Percentiles rank a stretch among this genome's conserved stretches.
Evolutionary conservation across 1,139 yeast genomes (phyloP).

Genomic region (Hyphopichia buzzinii): DNA sequence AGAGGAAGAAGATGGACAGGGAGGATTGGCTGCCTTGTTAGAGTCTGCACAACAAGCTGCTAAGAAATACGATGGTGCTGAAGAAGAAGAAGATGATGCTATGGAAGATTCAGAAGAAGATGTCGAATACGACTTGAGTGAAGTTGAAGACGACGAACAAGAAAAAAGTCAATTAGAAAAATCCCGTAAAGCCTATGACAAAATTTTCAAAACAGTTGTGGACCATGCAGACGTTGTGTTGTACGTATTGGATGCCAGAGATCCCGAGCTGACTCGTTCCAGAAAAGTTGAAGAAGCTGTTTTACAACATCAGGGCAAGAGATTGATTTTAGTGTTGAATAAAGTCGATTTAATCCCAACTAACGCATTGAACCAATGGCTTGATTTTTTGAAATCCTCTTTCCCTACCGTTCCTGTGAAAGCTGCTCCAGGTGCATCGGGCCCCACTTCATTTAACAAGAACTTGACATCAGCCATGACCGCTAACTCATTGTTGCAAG

Average conservation of each 20-base stretch:
- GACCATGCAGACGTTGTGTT: conserved; percentile 88
- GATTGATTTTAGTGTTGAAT: conserved; percentile 81
- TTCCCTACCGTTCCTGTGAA: conserved; percentile 92
- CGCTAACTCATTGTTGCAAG: conserved; percentile 69
- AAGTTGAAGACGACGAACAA: conserved; percentile 43
- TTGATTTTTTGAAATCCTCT: conserved; percentile 69
- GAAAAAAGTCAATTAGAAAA: conserved; percentile 56
- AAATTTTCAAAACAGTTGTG: conserved; percentile 77
- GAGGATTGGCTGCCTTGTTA: conserved; percentile 79
- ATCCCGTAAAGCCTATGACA: conserved; percentile 90
- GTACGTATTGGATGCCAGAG: conserved; percentile 95
- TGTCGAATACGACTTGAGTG: conserved; percentile 49
- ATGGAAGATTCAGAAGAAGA: conserved; percentile 45
- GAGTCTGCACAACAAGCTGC: conserved; percentile 91
- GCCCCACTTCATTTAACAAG: conserved; percentile 70
- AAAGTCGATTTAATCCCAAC: conserved; percentile 93
- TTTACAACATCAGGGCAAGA: conserved; percentile 70
- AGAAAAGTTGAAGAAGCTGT: conserved; percentile 89
- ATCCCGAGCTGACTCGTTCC: conserved; percentile 94
- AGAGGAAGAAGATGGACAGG: conserved; percentile 44
- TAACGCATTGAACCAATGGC: conserved; percentile 80
- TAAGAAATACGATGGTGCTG: conserved; percentile 57
- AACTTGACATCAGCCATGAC: conserved; percentile 72
- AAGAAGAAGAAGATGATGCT: conserved; percentile 36
- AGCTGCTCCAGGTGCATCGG: conserved; percentile 52